Percentiles rank a stretch among this genome's conserved stretches.
phyloP scores from a whole-genome alignment of 1,284 basidiomycete species.

The Cutaneotrichosporon curvatum region DNA sequence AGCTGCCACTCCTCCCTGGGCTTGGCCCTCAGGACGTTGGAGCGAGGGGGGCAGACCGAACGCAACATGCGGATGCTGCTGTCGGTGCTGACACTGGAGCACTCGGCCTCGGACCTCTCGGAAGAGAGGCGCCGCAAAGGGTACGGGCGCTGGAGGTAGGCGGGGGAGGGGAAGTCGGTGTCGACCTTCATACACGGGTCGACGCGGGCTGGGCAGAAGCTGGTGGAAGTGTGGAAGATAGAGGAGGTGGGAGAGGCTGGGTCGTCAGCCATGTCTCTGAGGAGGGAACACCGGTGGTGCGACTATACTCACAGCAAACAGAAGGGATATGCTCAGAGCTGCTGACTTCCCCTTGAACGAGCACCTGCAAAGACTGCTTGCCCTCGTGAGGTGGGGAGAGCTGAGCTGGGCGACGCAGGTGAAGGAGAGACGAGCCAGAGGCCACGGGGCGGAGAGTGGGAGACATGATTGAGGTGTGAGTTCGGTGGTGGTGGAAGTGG shows the following conservation, averaged over 20 bases:
- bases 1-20: slow-evolving; percentile 29
- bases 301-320: slow-evolving; percentile 5
- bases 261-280: background rate
- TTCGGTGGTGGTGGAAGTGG: background rate
- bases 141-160: background rate
- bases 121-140: slow-evolving; percentile 2
- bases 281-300: too few relatives aligned
- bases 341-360: slow-evolving; percentile 5
- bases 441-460: background rate
- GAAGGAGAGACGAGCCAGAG: slow-evolving; percentile 34
- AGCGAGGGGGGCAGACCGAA: background rate
- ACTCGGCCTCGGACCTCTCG: background rate
- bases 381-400: slow-evolving; percentile 10
- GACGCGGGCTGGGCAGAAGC: slow-evolving; percentile 12
- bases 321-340: slow-evolving; percentile 3
- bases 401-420: slow-evolving; percentile 28
- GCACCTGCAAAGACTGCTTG: slow-evolving; percentile 3
- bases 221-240: slow-evolving; percentile 6
- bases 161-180: background rate
- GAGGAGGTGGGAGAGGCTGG: slow-evolving; percentile 12
- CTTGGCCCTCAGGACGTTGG: slow-evolving; percentile 10
- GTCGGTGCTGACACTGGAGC: background rate
- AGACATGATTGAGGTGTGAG: background rate
- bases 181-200: slow-evolving; percentile 11
- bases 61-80: slow-evolving; percentile 8